Evolutionary conservation across 2,329 filamentous ascomycete species (phyloP), one percentile per base, ranked within the genome.

Genomic region (Samsoniella hepiali): DNA sequence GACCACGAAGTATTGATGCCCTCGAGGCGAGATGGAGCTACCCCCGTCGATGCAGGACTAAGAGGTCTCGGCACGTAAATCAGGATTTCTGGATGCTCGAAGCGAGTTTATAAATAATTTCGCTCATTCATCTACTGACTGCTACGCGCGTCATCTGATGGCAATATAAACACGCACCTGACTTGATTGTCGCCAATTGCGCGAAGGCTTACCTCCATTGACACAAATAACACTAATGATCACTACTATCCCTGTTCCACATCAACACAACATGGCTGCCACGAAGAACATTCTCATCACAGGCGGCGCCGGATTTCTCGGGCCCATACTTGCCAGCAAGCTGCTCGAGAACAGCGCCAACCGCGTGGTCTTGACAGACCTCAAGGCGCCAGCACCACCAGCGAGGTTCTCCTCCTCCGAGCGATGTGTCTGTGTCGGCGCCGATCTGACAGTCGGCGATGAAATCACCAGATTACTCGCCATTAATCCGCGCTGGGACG

Each of bases 261-360:
- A 11, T 22, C 44, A 45, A 1, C 22, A 45, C 44, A 45, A 45
- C 10, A 34, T 34, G 13, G 1, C 8, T 31, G 5, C 49, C 27
- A 17, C 3, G 8, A 69, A 67, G 64, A 68, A 66, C n/a, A 79
- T 89, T 47, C 81, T 88, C 70, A 86, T 89, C 68, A 89, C 86
- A 10, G 86, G 87, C 5, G 86, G 81, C 8, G 83, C 83, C 51
- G 87, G 87, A 64, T 88, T 89, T 71, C 83, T 89, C 63, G 86
- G 86, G 69, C 86, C 88, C 71, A 79, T 84, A 51, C 79, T 89
- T 31, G 81, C 84, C 3, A 77, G 78, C 58, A 80, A 84, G 42
- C 79, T 89, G 3, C 75, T 88, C 38, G 75, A 80, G 22, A 71
- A 72, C 0, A 65, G 70, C 1, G 71, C 67, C 8, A 61, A 79